A percentile compares a stretch with the other conserved stretches of the same genome.
Conservation (phyloP, 2,329 filamentous ascomycete genomes). For the Fusarium hainanense region DNA sequence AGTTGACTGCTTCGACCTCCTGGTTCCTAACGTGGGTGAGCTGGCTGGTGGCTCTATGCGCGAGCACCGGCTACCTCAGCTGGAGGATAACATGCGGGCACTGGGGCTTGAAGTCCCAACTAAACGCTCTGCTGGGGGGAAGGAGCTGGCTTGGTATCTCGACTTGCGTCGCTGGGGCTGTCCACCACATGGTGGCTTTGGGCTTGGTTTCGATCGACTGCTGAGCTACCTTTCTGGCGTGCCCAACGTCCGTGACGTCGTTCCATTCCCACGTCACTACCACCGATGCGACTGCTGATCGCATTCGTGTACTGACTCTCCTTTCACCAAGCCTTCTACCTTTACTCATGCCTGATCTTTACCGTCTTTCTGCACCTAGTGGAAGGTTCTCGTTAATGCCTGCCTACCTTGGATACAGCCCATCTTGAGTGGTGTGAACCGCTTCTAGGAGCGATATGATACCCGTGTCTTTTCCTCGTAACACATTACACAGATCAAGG, state of each 20-base stretch:
- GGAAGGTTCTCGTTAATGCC: conserved; percentile 42
- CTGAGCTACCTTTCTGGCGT: conserved; percentile 86
- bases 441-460: conserved; percentile 35
- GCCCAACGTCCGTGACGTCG: conserved; percentile 83
- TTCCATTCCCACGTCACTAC: conserved; percentile 83
- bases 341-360: neutral
- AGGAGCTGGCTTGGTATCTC: conserved; percentile 80
- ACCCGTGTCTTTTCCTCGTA: conserved; percentile 37
- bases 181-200: conserved; percentile 91
- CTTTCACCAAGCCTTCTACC: neutral
- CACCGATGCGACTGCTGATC: conserved; percentile 69
- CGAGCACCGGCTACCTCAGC: conserved; percentile 77
- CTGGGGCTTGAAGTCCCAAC: conserved; percentile 67
- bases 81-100: conserved; percentile 76
- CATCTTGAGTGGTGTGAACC: conserved; percentile 5
- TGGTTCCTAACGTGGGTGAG: conserved; percentile 87
- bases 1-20: conserved; percentile 89
- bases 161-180: conserved; percentile 92
- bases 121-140: conserved; percentile 45
- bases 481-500: conserved; percentile 40
- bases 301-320: neutral
- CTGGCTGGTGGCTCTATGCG: conserved; percentile 90
- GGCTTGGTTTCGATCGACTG: conserved; percentile 88
- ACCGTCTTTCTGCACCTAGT: conserved; percentile 8
- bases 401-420: conserved; percentile 45